Evolutionary conservation across 1,139 yeast genomes (phyloP).

Genomic region (Taphrina deformans): DNA sequence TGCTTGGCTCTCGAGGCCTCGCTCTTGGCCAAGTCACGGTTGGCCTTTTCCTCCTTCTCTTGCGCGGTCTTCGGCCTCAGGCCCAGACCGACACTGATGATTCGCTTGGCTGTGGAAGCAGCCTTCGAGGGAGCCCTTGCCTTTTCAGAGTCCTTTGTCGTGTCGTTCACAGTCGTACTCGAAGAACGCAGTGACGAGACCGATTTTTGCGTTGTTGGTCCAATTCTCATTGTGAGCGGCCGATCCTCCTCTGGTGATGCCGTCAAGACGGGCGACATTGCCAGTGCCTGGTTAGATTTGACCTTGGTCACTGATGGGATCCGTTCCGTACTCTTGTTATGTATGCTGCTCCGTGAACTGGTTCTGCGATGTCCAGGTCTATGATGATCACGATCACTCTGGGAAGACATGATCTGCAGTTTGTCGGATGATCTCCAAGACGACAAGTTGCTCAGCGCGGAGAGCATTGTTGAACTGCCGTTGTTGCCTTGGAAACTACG

Average conservation of each 20-base stretch:
- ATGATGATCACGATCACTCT: background rate
- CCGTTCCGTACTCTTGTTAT: slow-evolving; percentile 17
- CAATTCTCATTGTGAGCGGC: background rate
- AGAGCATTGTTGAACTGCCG: slow-evolving; percentile 21
- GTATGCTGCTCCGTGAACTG: slow-evolving; percentile 26
- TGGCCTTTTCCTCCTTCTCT: slow-evolving; percentile 1
- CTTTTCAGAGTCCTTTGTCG: background rate
- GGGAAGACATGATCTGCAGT: background rate
- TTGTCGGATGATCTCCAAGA: slow-evolving; percentile 30
- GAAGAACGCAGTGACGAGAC: background rate
- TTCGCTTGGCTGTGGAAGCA: background rate
- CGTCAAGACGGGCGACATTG: background rate
- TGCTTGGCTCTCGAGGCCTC: slow-evolving; percentile 1
- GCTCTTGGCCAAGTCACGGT: slow-evolving; percentile 1
- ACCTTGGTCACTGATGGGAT: background rate
- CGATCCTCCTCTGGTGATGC: background rate
- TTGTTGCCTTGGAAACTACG: slow-evolving; percentile 7
- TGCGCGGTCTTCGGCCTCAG: slow-evolving; percentile 5
- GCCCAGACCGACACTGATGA: background rate
- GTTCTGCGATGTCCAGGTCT: slow-evolving; percentile 13
- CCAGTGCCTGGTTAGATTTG: background rate
- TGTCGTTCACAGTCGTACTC: background rate
- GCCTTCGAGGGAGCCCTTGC: background rate
- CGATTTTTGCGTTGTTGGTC: background rate
- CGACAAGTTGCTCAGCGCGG: slow-evolving; percentile 15